These are phyloP conservation scores for Hypholoma fasciculare DNA, from an alignment of 768 basidiomycete species.

Conservation along the genomic window DNA sequence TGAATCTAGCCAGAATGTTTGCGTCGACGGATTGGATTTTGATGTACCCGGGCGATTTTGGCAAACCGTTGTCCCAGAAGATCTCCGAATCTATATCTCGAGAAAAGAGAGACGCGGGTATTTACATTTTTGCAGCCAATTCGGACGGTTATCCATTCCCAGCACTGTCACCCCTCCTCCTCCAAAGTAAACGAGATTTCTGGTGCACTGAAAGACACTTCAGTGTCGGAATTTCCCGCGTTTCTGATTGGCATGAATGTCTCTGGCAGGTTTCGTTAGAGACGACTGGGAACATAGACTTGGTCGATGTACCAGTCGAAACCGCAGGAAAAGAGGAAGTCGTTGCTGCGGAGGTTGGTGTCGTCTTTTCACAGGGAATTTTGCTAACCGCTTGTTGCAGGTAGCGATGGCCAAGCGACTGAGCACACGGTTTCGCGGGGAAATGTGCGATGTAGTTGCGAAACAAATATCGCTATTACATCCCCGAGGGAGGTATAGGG, in stretches of 20 bases:
- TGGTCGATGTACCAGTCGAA: slow-evolving; percentile 7
- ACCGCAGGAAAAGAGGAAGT: background rate
- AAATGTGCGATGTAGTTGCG: slow-evolving; percentile 50
- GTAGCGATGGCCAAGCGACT: slow-evolving; percentile 38
- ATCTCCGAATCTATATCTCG: slow-evolving; percentile 14
- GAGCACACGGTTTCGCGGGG: slow-evolving; percentile 47
- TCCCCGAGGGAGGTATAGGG: slow-evolving; percentile 27
- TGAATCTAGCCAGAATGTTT: slow-evolving; percentile 67
- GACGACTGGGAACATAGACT: slow-evolving; percentile 38
- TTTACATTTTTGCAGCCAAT: slow-evolving; percentile 20
- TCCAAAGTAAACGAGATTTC: slow-evolving; percentile 42
- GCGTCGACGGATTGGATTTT: slow-evolving; percentile 46
- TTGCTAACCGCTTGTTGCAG: slow-evolving; percentile 28
- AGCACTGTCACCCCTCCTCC: slow-evolving; percentile 44
- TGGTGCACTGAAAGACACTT: slow-evolving; percentile 68
- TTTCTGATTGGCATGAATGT: slow-evolving; percentile 62
- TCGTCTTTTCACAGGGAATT: background rate
- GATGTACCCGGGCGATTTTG: slow-evolving; percentile 49
- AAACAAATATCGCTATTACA: slow-evolving; percentile 38
- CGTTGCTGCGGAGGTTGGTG: slow-evolving; percentile 8
- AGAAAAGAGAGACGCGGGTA: slow-evolving; percentile 7
- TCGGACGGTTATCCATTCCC: slow-evolving; percentile 38
- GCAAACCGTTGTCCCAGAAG: slow-evolving; percentile 20
- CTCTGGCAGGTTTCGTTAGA: slow-evolving; percentile 66
- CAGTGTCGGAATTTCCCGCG: slow-evolving; percentile 40